Base-by-base conservation (phyloP, 2,329 filamentous ascomycete genomes). In the Fusarium pseudocircinatum region DNA sequence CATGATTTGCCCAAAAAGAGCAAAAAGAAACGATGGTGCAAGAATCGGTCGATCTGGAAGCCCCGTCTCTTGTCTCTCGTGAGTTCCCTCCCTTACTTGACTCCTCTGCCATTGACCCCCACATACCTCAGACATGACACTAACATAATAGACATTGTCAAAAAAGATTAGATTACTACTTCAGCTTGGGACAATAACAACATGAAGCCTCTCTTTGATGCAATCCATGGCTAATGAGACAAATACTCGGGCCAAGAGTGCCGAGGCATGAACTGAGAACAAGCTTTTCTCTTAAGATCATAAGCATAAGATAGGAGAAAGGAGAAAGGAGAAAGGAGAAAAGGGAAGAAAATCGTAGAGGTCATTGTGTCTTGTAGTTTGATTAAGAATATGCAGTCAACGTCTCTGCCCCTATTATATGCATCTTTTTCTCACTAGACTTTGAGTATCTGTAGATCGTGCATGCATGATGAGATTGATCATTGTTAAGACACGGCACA, bases 1-100 rank as follows among this genome's bases (percentile, higher is more conserved):
- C 24, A 24, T 54, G 28, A 57, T 54, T 56, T 46, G 44, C 47
- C 30, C 13, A 34, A 18, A 50, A 24, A 20, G 30, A 24, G 22
- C 4, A 34, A 50, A 56, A 32, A 67, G 14, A n/a, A 49, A 26
- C 20, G 42, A 68, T 57, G 22, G 18, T 50, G 18, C n/a, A 46
- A 50, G 32, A 67, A 69, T 69, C 66, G 47, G 42, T 44, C 60
- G 60, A 70, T 70, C 67, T 66, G 20, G 67, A 70, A 70, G 67
- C 52, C 40, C 52, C n/a, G 30, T 32, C 39, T 34, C 53, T 43
- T 24, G 56, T 52, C 30, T 60, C 58, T 70, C 40, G 37, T 43
- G 47, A 34, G 30, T 50, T 34, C 16, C 8, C 67, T 71, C 65
- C 70, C 70, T 72, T 66, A 47, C 30, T 60, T 50, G 36, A 53